Conservation (phyloP, 306 rosid species). For the Malus sylvestris region DNA sequence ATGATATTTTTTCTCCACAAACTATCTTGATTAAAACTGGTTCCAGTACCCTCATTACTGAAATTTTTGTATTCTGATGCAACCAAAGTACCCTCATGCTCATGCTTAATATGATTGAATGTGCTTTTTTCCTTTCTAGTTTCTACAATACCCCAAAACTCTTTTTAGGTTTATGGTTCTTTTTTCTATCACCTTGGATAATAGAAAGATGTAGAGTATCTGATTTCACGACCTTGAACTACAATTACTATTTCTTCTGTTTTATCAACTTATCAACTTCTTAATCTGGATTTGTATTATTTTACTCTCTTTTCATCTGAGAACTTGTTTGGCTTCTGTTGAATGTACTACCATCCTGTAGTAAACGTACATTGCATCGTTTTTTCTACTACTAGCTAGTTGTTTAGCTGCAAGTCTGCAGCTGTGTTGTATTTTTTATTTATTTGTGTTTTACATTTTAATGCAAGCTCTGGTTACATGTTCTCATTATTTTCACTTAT, state of each 20-base stretch:
- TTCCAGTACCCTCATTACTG: not conserved
- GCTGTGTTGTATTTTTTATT: not conserved
- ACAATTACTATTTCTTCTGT: not conserved
- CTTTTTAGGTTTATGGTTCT: not conserved
- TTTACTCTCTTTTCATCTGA: not conserved
- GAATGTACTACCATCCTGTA: not conserved
- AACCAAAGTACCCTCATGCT: not conserved
- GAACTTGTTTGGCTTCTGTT: not conserved
- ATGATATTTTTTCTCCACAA: not conserved
- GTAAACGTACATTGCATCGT: not conserved
- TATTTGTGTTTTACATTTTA: not conserved
- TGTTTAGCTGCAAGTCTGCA: not conserved
- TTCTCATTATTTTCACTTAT: slow-evolving; percentile 16
- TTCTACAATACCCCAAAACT: not conserved
- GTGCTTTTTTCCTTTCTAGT: not conserved
- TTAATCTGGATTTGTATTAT: not conserved
- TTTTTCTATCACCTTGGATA: not conserved
- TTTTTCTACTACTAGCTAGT: not conserved
- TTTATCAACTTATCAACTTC: not conserved
- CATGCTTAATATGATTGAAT: not conserved
- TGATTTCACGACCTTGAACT: not conserved
- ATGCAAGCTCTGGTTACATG: not conserved
- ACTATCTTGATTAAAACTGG: not conserved
- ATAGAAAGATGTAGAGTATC: not conserved
- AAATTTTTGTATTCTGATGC: not conserved